Evolutionary conservation across 768 basidiomycete species (phyloP).

Genomic region (Amanita exitialis): DNA sequence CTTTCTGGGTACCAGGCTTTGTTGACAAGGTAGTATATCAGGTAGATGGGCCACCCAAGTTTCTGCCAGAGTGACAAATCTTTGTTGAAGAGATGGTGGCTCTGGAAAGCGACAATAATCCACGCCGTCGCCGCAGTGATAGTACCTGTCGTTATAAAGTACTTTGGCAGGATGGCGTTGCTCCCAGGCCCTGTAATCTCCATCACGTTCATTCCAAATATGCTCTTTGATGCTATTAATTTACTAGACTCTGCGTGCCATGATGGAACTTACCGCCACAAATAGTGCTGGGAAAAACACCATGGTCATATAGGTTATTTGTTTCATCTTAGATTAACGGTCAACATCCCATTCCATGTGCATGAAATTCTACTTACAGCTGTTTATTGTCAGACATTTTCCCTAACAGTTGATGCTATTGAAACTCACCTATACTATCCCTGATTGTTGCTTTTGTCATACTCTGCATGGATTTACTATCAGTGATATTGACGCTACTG

Average conservation of each 20-base stretch:
- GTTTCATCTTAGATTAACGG: slow-evolving; percentile 29
- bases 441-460: slow-evolving; percentile 28
- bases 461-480: slow-evolving; percentile 27
- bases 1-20: background rate
- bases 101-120: slow-evolving; percentile 46
- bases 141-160: slow-evolving; percentile 30
- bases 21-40: slow-evolving; percentile 6
- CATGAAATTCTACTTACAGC: slow-evolving; percentile 11
- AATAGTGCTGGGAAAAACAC: slow-evolving; percentile 51
- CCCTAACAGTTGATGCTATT: background rate
- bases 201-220: slow-evolving; percentile 51
- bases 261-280: slow-evolving; percentile 30
- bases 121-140: slow-evolving; percentile 42
- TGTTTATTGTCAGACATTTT: background rate
- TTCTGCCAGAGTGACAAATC: slow-evolving; percentile 18
- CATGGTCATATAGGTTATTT: slow-evolving; percentile 55
- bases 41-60: slow-evolving; percentile 25
- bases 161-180: slow-evolving; percentile 28
- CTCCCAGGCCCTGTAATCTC: slow-evolving; percentile 26
- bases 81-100: slow-evolving; percentile 22
- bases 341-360: background rate
- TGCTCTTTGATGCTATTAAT: slow-evolving; percentile 21
- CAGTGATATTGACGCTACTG: slow-evolving; percentile 36
- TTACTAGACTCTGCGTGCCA: background rate
- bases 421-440: slow-evolving; percentile 18